Evolutionary conservation across 352 stramenopile species (phyloP).

Genomic region (Elongisporangium senticosum): DNA sequence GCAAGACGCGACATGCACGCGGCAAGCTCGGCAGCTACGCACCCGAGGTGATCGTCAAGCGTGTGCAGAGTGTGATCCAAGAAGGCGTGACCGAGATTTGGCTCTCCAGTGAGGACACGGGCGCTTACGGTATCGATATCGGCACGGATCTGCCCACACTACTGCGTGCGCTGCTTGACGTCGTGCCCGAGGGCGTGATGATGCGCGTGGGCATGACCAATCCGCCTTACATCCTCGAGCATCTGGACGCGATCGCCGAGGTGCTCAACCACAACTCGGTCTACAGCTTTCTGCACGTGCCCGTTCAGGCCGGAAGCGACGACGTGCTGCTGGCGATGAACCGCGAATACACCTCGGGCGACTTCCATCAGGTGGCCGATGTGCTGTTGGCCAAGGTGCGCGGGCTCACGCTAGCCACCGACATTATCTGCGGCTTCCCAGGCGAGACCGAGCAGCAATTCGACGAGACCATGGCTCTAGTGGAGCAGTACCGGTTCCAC

Average conservation of each 20-base stretch:
- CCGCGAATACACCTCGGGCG: conserved; percentile 82
- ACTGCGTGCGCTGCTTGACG: conserved; percentile 52
- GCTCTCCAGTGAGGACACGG: conserved; percentile 90
- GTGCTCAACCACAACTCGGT: conserved; percentile 79
- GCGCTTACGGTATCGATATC: conserved; percentile 89
- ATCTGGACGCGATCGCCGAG: conserved; percentile 78
- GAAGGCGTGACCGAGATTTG: conserved; percentile 90
- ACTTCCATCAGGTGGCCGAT: conserved; percentile 79
- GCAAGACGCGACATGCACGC: conserved; percentile 90
- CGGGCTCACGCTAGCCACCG: conserved; percentile 83
- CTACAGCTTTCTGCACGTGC: conserved; percentile 90
- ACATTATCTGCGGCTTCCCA: conserved; percentile 93
- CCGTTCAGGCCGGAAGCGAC: conserved; percentile 87
- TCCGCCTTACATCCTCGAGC: conserved; percentile 87
- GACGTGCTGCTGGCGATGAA: conserved; percentile 88
- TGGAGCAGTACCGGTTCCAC: conserved; percentile 85
- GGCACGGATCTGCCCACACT: conserved; percentile 71
- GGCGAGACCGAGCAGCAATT: conserved; percentile 88
- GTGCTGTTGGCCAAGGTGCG: conserved; percentile 70
- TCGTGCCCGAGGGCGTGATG: conserved; percentile 79
- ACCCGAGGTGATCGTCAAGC: conserved; percentile 65
- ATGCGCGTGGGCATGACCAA: conserved; percentile 92
- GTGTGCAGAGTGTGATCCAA: conserved; percentile 55
- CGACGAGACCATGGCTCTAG: conserved; percentile 81
- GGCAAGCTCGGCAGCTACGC: conserved; percentile 88